These are phyloP conservation scores for Pezicula radicicola DNA, from an alignment of 2,329 filamentous ascomycete genomes.

Conservation along the genomic window DNA sequence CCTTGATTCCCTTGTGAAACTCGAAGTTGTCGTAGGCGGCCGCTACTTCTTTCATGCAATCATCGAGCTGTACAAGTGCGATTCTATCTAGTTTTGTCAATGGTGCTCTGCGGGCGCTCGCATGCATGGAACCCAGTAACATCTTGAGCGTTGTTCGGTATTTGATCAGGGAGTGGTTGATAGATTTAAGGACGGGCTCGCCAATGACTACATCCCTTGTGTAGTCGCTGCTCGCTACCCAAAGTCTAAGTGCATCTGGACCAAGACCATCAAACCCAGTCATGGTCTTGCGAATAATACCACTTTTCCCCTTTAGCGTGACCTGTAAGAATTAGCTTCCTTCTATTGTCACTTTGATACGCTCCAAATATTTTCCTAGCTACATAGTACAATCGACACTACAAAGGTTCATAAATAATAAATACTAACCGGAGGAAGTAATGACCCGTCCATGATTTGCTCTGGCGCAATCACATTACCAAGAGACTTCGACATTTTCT, in stretches of 20 bases:
- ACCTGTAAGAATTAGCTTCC: neutral
- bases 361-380: slow-evolving; percentile 49
- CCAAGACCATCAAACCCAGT: slow-evolving; percentile 69
- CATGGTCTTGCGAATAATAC: slow-evolving; percentile 65
- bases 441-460: slow-evolving; percentile 80
- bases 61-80: slow-evolving; percentile 70
- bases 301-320: slow-evolving; percentile 47
- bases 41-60: slow-evolving; percentile 63
- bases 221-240: slow-evolving; percentile 90
- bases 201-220: slow-evolving; percentile 84
- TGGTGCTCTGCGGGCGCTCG: slow-evolving; percentile 37
- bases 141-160: slow-evolving; percentile 90
- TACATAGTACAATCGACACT: too few species aligned
- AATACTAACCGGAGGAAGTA: slow-evolving; percentile 59
- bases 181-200: slow-evolving; percentile 69
- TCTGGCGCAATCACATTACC: slow-evolving; percentile 82
- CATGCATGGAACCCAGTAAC: slow-evolving; percentile 71
- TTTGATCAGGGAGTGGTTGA: slow-evolving; percentile 77
- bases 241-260: slow-evolving; percentile 82
- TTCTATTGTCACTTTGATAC: too few species aligned
- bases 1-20: slow-evolving; percentile 73
- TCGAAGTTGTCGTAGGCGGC: slow-evolving; percentile 68
- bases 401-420: too few species aligned
- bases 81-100: slow-evolving; percentile 67
- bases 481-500: slow-evolving; percentile 98